A percentile compares a stretch with the other conserved stretches of the same genome.
These are phyloP conservation scores for Cyberlindnera meyerae DNA, from an alignment of 805 yeast species.

Conservation along the genomic window DNA sequence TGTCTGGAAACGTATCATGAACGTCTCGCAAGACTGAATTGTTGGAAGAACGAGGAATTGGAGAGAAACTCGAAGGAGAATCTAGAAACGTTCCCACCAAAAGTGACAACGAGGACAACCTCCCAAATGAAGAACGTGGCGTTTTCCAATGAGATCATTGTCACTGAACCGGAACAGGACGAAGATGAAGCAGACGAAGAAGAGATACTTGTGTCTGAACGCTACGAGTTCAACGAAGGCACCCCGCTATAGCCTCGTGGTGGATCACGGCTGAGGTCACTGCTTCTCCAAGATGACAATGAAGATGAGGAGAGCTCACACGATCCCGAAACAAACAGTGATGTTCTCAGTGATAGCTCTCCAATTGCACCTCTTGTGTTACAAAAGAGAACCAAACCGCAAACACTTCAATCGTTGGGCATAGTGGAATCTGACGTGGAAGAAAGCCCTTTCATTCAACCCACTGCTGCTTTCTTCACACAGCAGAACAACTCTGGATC, in stretches of 20 bases:
- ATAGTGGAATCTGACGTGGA: slow-evolving; percentile 20
- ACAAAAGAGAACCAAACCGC: slow-evolving; percentile 13
- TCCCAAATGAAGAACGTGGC: slow-evolving; percentile 17
- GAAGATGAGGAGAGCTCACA: slow-evolving; percentile 10
- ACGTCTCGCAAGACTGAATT: slow-evolving; percentile 83
- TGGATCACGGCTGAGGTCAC: slow-evolving; percentile 5
- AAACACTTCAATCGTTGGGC: neutral
- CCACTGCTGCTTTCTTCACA: slow-evolving; percentile 25
- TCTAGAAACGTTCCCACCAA: slow-evolving; percentile 3
- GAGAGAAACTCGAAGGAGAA: slow-evolving; percentile 20
- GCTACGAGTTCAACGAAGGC: slow-evolving; percentile 6
- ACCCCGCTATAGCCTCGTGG: neutral
- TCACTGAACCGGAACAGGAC: slow-evolving; percentile 11
- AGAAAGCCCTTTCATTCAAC: slow-evolving; percentile 23
- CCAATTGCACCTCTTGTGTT: slow-evolving; percentile 23
- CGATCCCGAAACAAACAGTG: slow-evolving; percentile 17
- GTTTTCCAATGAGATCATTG: slow-evolving; percentile 15
- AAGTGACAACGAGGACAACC: neutral
- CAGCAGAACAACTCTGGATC: slow-evolving; percentile 33
- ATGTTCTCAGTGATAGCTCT: slow-evolving; percentile 17
- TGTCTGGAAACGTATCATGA: slow-evolving; percentile 88
- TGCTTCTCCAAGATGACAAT: slow-evolving; percentile 1
- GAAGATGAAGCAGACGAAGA: slow-evolving; percentile 4
- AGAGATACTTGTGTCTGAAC: slow-evolving; percentile 15
- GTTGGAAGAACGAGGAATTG: slow-evolving; percentile 80